A percentile compares a stretch with the other conserved stretches of the same genome.
Evolutionary conservation across 169 alveolate genomes (phyloP).

Genomic region (Plasmodium knowlesi): DNA sequence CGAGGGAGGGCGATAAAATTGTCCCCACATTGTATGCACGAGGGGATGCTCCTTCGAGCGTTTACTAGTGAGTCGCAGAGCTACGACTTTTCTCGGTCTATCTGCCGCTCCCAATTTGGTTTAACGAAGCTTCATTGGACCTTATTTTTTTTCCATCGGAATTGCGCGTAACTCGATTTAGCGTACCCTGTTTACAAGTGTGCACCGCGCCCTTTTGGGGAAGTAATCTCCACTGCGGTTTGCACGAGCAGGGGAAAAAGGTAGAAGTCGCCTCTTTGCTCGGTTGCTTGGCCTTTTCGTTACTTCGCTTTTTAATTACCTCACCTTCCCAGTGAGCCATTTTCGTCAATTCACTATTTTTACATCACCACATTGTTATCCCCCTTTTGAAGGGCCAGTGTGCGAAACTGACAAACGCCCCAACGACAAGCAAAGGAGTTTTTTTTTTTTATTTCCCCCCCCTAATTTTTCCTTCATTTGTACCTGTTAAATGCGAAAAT

Average conservation of each 20-base stretch:
- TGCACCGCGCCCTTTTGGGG: background rate
- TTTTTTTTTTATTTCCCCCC: background rate
- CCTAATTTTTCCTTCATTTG: constrained; percentile 1
- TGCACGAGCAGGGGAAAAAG: too few species aligned
- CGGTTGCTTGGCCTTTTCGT: background rate
- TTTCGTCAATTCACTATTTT: background rate
- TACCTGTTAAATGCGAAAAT: background rate
- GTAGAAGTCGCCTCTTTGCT: background rate
- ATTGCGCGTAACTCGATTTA: background rate
- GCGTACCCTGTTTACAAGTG: background rate
- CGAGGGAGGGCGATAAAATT: background rate
- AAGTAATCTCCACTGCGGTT: too few species aligned
- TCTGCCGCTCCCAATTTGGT: background rate
- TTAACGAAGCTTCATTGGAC: background rate
- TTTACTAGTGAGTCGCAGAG: background rate
- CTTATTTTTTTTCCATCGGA: background rate
- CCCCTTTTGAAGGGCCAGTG: background rate
- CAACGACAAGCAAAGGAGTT: background rate
- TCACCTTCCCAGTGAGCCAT: background rate
- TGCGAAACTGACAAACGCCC: background rate
- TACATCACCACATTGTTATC: background rate
- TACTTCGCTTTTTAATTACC: background rate
- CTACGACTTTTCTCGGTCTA: background rate
- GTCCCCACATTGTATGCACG: background rate
- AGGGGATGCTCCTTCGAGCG: background rate